Evolutionary conservation across 768 basidiomycete species (phyloP).

Genomic region (Lactifluus subvellereus): DNA sequence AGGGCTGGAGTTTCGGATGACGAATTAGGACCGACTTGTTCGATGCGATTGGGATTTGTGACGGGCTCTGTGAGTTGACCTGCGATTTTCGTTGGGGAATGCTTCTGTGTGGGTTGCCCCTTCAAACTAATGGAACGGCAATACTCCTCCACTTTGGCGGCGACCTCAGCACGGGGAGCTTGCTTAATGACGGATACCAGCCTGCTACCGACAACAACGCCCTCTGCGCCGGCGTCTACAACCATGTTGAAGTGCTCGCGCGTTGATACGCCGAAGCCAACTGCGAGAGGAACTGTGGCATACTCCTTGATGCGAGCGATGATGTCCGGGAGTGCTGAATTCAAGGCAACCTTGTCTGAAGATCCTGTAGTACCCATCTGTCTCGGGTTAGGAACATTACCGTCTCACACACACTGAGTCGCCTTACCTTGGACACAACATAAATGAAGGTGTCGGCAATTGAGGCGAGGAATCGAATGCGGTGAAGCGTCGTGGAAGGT

Average conservation of each 20-base stretch:
- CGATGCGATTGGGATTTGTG: slow-evolving; percentile 32
- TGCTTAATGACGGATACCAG: slow-evolving; percentile 76
- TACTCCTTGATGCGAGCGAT: slow-evolving; percentile 76
- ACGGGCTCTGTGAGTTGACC: slow-evolving; percentile 33
- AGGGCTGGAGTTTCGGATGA: slow-evolving; percentile 43
- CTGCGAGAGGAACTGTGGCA: slow-evolving; percentile 79
- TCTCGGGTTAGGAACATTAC: neutral
- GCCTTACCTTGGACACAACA: slow-evolving; percentile 84
- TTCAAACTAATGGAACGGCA: slow-evolving; percentile 63
- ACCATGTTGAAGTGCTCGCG: slow-evolving; percentile 84
- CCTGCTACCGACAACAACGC: slow-evolving; percentile 88
- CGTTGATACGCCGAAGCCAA: slow-evolving; percentile 95
- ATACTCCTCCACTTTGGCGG: slow-evolving; percentile 59
- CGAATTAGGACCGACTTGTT: slow-evolving; percentile 29
- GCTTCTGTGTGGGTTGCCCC: slow-evolving; percentile 29
- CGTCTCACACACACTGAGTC: neutral
- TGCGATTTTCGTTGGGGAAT: slow-evolving; percentile 25
- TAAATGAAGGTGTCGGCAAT: slow-evolving; percentile 99
- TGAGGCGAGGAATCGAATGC: slow-evolving; percentile 84
- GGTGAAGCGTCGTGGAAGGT: slow-evolving; percentile 81
- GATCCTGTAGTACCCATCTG: slow-evolving; percentile 99
- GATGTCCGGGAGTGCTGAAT: slow-evolving; percentile 73
- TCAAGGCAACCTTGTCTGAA: slow-evolving; percentile 64
- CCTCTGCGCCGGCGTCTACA: slow-evolving; percentile 85
- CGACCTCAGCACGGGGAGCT: slow-evolving; percentile 43